A percentile compares a stretch with the other conserved stretches of the same genome.
Conservation (phyloP, 352 stramenopile species). For the Discostella stelligera region DNA sequence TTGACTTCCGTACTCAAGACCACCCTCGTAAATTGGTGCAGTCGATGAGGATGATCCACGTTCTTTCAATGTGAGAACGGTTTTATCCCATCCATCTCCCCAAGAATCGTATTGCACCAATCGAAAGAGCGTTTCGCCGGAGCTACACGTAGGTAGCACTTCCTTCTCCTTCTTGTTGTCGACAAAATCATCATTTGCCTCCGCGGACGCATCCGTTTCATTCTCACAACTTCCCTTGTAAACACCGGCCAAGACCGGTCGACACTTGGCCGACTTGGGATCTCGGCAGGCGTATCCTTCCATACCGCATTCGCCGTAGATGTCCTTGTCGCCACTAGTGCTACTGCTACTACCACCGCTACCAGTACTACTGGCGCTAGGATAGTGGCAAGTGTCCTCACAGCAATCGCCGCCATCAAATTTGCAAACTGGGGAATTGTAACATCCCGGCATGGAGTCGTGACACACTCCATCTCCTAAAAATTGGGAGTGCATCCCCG, state of each 20-base stretch:
- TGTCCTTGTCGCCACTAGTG: background rate
- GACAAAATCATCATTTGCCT: constrained; percentile 32
- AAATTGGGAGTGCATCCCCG: constrained; percentile 68
- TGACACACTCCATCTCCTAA: constrained; percentile 79
- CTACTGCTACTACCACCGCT: background rate
- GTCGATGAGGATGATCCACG: constrained; percentile 4
- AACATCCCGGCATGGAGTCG: constrained; percentile 72
- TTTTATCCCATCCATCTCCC: constrained; percentile 80
- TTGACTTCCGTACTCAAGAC: constrained; percentile 62
- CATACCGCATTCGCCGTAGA: constrained; percentile 61
- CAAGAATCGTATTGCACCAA: constrained; percentile 79
- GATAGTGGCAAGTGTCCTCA: constrained; percentile 67
- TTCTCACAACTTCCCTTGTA: constrained; percentile 33
- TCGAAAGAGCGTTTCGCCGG: constrained; percentile 44
- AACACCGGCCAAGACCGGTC: constrained; percentile 44
- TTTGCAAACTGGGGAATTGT: constrained; percentile 75
- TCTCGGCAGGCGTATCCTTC: constrained; percentile 77
- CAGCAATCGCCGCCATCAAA: constrained; percentile 84
- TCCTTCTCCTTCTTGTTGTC: constrained; percentile 25
- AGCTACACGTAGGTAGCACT: constrained; percentile 32
- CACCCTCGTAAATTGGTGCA: constrained; percentile 58
- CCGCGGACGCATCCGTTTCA: constrained; percentile 7
- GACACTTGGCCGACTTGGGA: constrained; percentile 58
- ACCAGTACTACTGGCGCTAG: background rate
- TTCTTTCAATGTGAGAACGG: constrained; percentile 56